phyloP scores from a whole-genome alignment of 805 yeast species.

The Tetrapisispora fleetii region DNA sequence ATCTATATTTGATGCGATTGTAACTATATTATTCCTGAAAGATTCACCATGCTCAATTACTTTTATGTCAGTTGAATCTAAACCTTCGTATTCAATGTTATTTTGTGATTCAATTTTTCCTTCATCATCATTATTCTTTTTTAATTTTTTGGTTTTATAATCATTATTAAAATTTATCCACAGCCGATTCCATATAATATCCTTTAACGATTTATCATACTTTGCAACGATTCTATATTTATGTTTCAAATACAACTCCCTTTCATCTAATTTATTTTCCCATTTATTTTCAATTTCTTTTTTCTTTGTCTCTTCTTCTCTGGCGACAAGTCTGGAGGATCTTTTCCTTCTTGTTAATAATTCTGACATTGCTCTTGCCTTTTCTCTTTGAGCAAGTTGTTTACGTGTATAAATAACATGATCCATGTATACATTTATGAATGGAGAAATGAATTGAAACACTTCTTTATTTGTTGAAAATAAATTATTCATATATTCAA shows the following conservation, averaged over 20 bases:
- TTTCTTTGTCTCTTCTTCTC: slow-evolving; percentile 45
- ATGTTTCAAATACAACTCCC: slow-evolving; percentile 21
- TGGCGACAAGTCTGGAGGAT: slow-evolving; percentile 64
- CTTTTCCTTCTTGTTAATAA: slow-evolving; percentile 61
- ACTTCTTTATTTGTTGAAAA: slow-evolving; percentile 7
- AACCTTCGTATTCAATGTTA: background rate
- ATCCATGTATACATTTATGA: slow-evolving; percentile 14
- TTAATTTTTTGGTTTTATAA: slow-evolving; percentile 14
- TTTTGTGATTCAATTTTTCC: background rate
- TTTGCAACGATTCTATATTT: slow-evolving; percentile 19
- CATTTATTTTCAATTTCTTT: slow-evolving; percentile 36
- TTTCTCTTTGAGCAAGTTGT: slow-evolving; percentile 36
- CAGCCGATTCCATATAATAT: slow-evolving; percentile 21
- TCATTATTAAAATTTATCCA: slow-evolving; percentile 27
- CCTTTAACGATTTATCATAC: slow-evolving; percentile 20
- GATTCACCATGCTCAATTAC: slow-evolving; percentile 2
- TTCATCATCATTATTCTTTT: slow-evolving; percentile 5
- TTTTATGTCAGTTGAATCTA: slow-evolving; percentile 1
- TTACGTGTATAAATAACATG: slow-evolving; percentile 22
- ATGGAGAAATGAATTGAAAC: slow-evolving; percentile 6
- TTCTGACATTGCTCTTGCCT: slow-evolving; percentile 53
- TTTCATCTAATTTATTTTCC: slow-evolving; percentile 29
- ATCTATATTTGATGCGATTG: too few relatives aligned
- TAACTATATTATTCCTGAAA: background rate
- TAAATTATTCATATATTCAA: slow-evolving; percentile 8